These are phyloP conservation scores for Metschnikowia kofuensis DNA, from an alignment of 805 yeast species.

Conservation along the genomic window DNA sequence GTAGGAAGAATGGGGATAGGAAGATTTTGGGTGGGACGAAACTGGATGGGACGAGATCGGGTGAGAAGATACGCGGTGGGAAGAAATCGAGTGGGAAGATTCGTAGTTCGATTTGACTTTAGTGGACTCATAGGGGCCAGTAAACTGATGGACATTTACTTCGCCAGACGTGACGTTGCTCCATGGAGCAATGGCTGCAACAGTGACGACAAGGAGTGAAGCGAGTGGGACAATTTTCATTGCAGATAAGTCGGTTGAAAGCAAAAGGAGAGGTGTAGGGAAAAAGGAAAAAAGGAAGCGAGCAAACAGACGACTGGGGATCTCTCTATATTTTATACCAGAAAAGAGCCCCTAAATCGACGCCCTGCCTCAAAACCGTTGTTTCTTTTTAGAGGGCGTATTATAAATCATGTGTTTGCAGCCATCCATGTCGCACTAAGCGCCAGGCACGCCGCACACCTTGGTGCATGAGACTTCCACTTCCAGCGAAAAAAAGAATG, in stretches of 20 bases:
- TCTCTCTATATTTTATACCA: background rate
- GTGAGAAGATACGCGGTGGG: too few species aligned
- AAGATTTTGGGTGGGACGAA: too few species aligned
- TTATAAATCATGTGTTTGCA: conserved; percentile 1
- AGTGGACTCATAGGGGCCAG: too few species aligned
- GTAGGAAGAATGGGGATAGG: background rate
- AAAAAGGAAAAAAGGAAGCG: background rate
- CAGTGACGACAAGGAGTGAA: conserved; percentile 1
- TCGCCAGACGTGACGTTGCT: conserved; percentile 1
- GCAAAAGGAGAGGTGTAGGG: background rate
- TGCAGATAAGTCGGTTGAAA: background rate
- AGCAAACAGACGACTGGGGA: background rate
- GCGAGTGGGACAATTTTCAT: conserved; percentile 9
- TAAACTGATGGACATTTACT: background rate
- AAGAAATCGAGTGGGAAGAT: too few species aligned
- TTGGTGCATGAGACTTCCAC: background rate
- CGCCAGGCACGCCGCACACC: conserved; percentile 4
- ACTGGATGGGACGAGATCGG: too few species aligned
- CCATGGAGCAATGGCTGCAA: conserved; percentile 5
- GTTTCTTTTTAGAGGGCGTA: background rate
- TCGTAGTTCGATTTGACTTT: too few species aligned
- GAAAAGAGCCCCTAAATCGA: background rate
- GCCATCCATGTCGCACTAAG: conserved; percentile 3
- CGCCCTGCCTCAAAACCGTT: background rate
- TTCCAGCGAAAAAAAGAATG: background rate